Percentiles rank a stretch among this genome's conserved stretches.
These are phyloP conservation scores for Claviceps spartinae DNA, from an alignment of 2,329 filamentous ascomycete genomes.

Conservation along the genomic window DNA sequence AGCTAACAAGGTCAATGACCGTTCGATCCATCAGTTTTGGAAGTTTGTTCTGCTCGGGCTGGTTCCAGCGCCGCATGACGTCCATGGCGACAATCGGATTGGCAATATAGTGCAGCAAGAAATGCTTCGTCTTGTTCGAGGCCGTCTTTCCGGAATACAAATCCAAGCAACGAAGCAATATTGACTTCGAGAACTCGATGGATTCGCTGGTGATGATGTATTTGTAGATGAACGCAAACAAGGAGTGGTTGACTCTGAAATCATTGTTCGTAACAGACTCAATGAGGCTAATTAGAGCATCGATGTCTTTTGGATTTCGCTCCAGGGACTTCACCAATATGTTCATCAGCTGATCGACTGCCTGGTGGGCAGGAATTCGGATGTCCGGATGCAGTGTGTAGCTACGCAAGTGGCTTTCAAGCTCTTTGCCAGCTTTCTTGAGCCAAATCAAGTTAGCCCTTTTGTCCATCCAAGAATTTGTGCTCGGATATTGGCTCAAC, in stretches of 20 bases:
- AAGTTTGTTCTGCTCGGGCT: slow-evolving; percentile 37
- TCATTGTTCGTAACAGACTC: slow-evolving; percentile 74
- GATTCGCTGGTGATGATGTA: slow-evolving; percentile 74
- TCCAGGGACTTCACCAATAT: slow-evolving; percentile 73
- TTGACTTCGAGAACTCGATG: slow-evolving; percentile 70
- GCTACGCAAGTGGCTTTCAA: slow-evolving; percentile 59
- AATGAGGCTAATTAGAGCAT: slow-evolving; percentile 73
- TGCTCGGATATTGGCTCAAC: slow-evolving; percentile 52
- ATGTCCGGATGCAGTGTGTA: slow-evolving; percentile 59
- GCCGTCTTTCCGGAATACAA: slow-evolving; percentile 67
- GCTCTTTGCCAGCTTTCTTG: slow-evolving; percentile 56
- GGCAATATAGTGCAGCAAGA: slow-evolving; percentile 79
- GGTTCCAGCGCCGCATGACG: slow-evolving; percentile 69
- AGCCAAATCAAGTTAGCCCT: slow-evolving; percentile 47
- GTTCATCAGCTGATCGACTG: slow-evolving; percentile 72
- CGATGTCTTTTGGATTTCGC: slow-evolving; percentile 60
- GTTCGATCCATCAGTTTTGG: slow-evolving; percentile 71
- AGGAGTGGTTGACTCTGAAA: slow-evolving; percentile 59
- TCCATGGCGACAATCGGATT: slow-evolving; percentile 97
- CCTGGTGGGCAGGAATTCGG: slow-evolving; percentile 77
- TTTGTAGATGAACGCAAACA: slow-evolving; percentile 74
- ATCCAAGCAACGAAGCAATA: slow-evolving; percentile 77
- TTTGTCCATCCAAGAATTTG: slow-evolving; percentile 58
- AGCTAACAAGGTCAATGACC: slow-evolving; percentile 81
- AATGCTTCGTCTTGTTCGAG: slow-evolving; percentile 84